Evolutionary conservation across 768 basidiomycete genomes (phyloP), one percentile per base, ranked within the genome.

Genomic region (Rhodotorula graminis): DNA sequence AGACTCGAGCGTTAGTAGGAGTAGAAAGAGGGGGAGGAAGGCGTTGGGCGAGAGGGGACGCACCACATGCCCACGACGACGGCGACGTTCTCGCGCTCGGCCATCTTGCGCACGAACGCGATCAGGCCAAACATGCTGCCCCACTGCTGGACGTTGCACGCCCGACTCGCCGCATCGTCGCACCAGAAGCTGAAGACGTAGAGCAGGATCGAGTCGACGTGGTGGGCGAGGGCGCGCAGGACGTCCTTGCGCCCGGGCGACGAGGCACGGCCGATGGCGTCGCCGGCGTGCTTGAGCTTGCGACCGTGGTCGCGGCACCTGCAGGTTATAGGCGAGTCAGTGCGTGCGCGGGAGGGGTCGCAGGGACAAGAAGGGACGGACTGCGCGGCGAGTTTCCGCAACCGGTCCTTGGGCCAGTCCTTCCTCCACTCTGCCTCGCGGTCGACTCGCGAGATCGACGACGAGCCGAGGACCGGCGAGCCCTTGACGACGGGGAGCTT

Each of bases 101-200:
- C 71, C 57, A 52, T 42, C 33, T 70, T 67, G 55, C 66, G 72
- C 23, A 77, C 78, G 37, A 77, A 77, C 62, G 61, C 61, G n/a
- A 77, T 53, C 52, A 79, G 50, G 25, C 78, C 78, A 56, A 75
- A 77, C 40, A 77, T 69, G 61, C 66, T 73, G 61, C 66, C 62
- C 78, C 78, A 79, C 33, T 79, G 74, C 60, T 40, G 46, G 6
- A 27, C 23, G 29, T 70, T 59, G 61, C 72, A 75, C 14, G 81
- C 77, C 69, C 84, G 84, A 69, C 84, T 64, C 9, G 76, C 78
- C 27, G 68, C 67, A 40, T 80, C 80, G 61, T 85, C 88, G 80
- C 86, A 87, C 91, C 91, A 93, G 75, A 90, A 84, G 10, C 89
- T 85, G 79, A 91, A 93, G 9, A 89, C 87, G 82, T 92, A 93